Evolutionary conservation across 2,329 filamentous ascomycete genomes (phyloP), one percentile per base, ranked within the genome.

Genomic region (Paraphaeosphaeria minitans): DNA sequence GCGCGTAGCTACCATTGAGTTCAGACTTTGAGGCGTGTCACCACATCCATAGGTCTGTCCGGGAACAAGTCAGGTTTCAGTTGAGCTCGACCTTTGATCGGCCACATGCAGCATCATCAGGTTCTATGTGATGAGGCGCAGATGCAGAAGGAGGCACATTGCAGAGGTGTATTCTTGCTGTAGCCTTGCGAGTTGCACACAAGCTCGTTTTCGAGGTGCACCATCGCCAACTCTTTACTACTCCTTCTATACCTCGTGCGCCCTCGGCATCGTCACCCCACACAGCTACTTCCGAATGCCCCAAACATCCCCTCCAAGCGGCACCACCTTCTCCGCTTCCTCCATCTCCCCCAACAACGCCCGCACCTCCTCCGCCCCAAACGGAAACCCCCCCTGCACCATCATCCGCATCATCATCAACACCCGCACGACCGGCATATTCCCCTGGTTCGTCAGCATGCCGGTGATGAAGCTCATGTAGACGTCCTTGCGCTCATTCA

Each of bases 361-460:
- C 68, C 88, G 86, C 61, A 98, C 79, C 78, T 98, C 93, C 73
- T 97, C 93, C 70, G 91, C 91, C 61, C 89, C 92, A 84, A 92
- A 97, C 0, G 91, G 87, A 73, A 97, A 97, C 1, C 93, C 93
- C 13, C 92, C 92, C 0, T 91, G 86, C 53, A 97, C 87, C 58
- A 94, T 85, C 84, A 98, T 94, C 78, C 92, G 92, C 83, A 99
- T 84, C 92, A 98, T 97, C 89, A 93, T 96, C 9, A 88, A 84
- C 64, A 99, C 96, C 73, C 93, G 86, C 56, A 83, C 83, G 59
- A 93, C 80, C 52, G 91, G 89, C 91, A 97, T 95, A 29, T 89
- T 87, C 19, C 89, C 89, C 67, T 92, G 90, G 76, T 97, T 97
- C 61, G 92, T 97, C 77, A 99, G 80, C 95, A 99, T 98, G 53